Evolutionary conservation across 1,284 basidiomycete species (phyloP).

Genomic region (Amylostereum chailletii): DNA sequence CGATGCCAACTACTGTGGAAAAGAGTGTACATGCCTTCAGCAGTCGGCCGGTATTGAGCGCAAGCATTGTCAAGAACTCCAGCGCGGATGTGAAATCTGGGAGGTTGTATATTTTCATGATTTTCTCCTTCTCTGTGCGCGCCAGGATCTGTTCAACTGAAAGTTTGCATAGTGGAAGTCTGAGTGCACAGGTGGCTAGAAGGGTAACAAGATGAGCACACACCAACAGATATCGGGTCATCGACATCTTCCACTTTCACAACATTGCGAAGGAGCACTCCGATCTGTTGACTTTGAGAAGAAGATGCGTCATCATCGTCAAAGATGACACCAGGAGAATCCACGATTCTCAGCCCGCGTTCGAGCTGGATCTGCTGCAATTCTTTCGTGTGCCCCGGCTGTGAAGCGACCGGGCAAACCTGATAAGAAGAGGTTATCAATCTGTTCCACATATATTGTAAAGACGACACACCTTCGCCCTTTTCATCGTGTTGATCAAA

Average conservation of each 20-base stretch:
- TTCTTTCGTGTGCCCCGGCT: constrained; percentile 91
- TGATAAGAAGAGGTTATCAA: constrained; percentile 35
- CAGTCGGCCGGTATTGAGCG: constrained; percentile 78
- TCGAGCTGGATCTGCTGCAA: constrained; percentile 93
- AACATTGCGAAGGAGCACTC: constrained; percentile 83
- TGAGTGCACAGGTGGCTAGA: constrained; percentile 5
- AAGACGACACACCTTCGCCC: constrained; percentile 65
- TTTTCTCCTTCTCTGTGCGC: constrained; percentile 58
- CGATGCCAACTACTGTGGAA: background rate
- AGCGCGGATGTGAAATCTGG: constrained; percentile 65
- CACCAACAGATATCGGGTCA: constrained; percentile 85
- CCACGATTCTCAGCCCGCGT: constrained; percentile 86
- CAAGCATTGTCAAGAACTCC: constrained; percentile 89
- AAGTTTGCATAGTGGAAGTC: constrained; percentile 2
- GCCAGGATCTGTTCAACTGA: constrained; percentile 78
- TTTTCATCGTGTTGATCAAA: constrained; percentile 91
- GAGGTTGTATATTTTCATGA: constrained; percentile 80
- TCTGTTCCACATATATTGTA: constrained; percentile 31
- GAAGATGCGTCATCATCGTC: constrained; percentile 52
- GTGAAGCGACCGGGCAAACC: constrained; percentile 89
- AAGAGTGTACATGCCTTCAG: constrained; percentile 48
- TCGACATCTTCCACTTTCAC: constrained; percentile 88
- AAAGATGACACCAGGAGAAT: constrained; percentile 95
- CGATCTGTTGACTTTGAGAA: constrained; percentile 31
- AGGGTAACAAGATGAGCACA: constrained; percentile 16